Percentiles rank a stretch among this genome's conserved stretches.
phyloP scores from a whole-genome alignment of 306 rosid genomes.

The Malus domestica region DNA sequence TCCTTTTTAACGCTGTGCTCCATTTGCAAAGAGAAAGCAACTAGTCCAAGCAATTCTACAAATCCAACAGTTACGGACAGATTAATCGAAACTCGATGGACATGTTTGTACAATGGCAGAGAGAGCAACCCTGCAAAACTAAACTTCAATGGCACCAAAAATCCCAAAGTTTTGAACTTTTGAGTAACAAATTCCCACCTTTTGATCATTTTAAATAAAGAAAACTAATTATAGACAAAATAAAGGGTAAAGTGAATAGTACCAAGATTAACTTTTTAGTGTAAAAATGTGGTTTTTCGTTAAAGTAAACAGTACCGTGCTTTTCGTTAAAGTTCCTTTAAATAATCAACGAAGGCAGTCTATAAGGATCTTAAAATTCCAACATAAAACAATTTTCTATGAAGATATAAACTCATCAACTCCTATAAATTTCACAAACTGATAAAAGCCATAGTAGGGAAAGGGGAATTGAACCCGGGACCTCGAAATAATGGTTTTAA shows the following conservation, averaged over 20 bases:
- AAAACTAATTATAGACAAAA: too few relatives aligned
- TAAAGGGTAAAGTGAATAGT: too few relatives aligned
- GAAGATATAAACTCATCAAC: background rate
- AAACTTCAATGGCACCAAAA: background rate
- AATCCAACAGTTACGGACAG: background rate
- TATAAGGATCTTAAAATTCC: too few relatives aligned
- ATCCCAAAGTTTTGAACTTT: background rate
- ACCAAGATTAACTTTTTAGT: too few relatives aligned
- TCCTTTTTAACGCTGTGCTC: background rate
- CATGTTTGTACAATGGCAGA: constrained; percentile 2
- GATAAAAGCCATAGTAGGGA: background rate
- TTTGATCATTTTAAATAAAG: too few relatives aligned
- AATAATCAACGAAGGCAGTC: background rate
- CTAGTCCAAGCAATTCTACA: background rate
- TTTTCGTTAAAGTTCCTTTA: too few relatives aligned
- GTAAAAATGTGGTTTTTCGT: too few relatives aligned
- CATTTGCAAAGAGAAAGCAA: constrained; percentile 17
- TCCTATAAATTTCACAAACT: background rate
- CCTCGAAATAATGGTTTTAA: too few relatives aligned
- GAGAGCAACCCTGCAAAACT: background rate
- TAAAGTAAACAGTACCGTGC: too few relatives aligned
- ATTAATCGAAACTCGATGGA: background rate
- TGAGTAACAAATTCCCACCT: background rate
- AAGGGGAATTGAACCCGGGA: too few relatives aligned
- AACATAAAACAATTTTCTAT: too few relatives aligned